phyloP scores from a whole-genome alignment of 2,329 filamentous ascomycete genomes.

The Scedosporium aurantiacum region DNA sequence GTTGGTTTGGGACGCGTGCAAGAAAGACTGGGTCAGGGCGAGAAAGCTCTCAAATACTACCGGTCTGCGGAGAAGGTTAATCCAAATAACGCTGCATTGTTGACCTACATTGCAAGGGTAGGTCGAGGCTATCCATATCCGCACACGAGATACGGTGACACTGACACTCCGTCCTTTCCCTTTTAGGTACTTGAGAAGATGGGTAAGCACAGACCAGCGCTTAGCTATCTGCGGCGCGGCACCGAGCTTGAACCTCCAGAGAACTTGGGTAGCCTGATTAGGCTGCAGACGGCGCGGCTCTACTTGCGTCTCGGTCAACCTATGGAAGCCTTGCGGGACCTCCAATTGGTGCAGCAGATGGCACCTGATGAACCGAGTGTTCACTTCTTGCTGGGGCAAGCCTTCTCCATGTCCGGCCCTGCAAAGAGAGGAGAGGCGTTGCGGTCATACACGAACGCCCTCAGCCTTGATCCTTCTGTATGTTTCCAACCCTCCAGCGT shows the following conservation, averaged over 20 bases:
- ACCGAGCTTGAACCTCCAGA: conserved; percentile 6
- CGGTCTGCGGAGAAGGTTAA: conserved; percentile 12
- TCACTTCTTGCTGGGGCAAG: conserved; percentile 9
- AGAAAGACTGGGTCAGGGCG: conserved; percentile 11
- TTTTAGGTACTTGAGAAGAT: conserved; percentile 9
- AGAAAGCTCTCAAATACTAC: conserved; percentile 12
- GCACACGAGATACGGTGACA: not conserved
- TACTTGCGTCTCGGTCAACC: conserved; percentile 7
- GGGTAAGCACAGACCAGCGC: conserved; percentile 7
- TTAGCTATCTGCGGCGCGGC: conserved; percentile 6
- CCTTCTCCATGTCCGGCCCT: conserved; percentile 6
- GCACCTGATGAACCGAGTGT: conserved; percentile 7
- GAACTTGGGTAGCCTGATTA: conserved; percentile 5
- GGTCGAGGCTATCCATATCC: not conserved
- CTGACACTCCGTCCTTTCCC: not conserved
- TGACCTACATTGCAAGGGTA: conserved; percentile 13
- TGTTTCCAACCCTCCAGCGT: not conserved
- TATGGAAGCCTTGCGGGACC: conserved; percentile 5
- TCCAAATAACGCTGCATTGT: conserved; percentile 11
- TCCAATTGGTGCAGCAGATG: conserved; percentile 6
- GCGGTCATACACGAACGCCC: conserved; percentile 3
- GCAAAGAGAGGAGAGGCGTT: conserved; percentile 5
- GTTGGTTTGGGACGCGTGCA: conserved; percentile 12
- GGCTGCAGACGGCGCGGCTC: conserved; percentile 7
- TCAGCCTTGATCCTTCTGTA: conserved; percentile 6